A percentile compares a stretch with the other conserved stretches of the same genome.
Conservation (phyloP, 768 basidiomycete genomes). For the Candolleomyces efflorescens region DNA sequence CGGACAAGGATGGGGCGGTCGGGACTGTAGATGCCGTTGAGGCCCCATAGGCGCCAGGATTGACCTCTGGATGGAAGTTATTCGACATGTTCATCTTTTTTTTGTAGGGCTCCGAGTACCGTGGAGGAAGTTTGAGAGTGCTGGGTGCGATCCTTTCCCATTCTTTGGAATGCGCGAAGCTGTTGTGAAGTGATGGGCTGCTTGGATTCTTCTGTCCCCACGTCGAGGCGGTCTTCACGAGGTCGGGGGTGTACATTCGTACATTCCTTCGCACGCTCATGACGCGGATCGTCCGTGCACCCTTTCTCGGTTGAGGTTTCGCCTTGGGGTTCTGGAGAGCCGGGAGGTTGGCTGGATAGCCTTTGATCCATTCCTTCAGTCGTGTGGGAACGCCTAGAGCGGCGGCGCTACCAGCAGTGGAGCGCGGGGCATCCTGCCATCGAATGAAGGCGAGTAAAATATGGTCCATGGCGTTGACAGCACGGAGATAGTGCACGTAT, state of each 20-base stretch:
- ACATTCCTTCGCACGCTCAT: constrained; percentile 78
- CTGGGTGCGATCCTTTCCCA: constrained; percentile 72
- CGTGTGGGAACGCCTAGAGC: constrained; percentile 73
- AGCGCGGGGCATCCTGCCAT: constrained; percentile 61
- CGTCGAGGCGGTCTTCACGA: constrained; percentile 60
- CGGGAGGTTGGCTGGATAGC: constrained; percentile 80
- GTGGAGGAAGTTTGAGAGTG: constrained; percentile 54
- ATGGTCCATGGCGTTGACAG: constrained; percentile 88
- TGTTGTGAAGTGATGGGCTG: constrained; percentile 26
- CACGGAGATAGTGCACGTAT: constrained; percentile 66
- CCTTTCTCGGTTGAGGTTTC: constrained; percentile 64
- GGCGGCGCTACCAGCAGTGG: constrained; percentile 41
- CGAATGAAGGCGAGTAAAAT: constrained; percentile 88
- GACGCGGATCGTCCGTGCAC: constrained; percentile 73
- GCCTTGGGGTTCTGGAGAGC: constrained; percentile 47
- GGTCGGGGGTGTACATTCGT: constrained; percentile 81
- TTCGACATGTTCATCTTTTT: constrained; percentile 70
- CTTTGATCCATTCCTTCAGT: constrained; percentile 89
- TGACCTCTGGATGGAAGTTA: constrained; percentile 53
- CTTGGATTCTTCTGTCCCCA: constrained; percentile 37
- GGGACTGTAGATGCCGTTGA: constrained; percentile 31
- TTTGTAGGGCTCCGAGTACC: constrained; percentile 72
- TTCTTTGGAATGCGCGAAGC: constrained; percentile 60
- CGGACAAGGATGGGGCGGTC: constrained; percentile 37
- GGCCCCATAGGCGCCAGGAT: constrained; percentile 25